phyloP scores from a whole-genome alignment of 192 early-diverging fungal species.

The Coemansia sp. region DNA sequence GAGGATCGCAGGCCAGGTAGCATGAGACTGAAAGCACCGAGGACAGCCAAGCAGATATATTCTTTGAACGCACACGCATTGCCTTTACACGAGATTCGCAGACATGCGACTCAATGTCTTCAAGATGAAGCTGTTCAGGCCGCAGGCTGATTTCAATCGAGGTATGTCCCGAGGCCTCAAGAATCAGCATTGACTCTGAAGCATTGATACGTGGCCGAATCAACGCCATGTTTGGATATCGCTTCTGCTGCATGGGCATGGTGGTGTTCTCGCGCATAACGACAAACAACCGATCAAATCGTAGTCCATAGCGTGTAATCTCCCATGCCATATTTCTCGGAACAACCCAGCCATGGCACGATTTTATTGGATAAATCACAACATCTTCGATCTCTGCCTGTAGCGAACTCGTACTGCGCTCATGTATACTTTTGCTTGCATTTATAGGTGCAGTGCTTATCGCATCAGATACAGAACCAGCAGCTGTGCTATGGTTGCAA shows the following conservation, averaged over 20 bases:
- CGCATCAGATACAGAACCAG: neutral
- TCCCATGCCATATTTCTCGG: slow-evolving; percentile 27
- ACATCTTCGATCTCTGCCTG: slow-evolving; percentile 30
- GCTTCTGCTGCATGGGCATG: slow-evolving; percentile 66
- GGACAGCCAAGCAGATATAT: slow-evolving; percentile 52
- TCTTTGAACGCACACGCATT: slow-evolving; percentile 22
- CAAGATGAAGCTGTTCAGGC: slow-evolving; percentile 21
- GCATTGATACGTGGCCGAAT: slow-evolving; percentile 56
- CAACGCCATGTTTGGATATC: slow-evolving; percentile 62
- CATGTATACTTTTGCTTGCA: neutral
- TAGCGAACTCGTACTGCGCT: neutral
- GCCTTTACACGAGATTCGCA: slow-evolving; percentile 28
- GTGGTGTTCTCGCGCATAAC: slow-evolving; percentile 45
- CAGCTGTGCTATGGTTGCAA: slow-evolving; percentile 2
- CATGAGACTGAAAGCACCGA: slow-evolving; percentile 49
- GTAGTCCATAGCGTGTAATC: slow-evolving; percentile 35
- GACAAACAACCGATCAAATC: slow-evolving; percentile 41
- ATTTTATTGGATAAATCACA: slow-evolving; percentile 76
- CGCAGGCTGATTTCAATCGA: slow-evolving; percentile 37
- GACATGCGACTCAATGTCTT: slow-evolving; percentile 24
- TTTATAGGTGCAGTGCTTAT: neutral
- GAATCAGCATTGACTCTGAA: slow-evolving; percentile 44
- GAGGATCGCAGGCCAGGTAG: slow-evolving; percentile 52
- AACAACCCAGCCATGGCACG: slow-evolving; percentile 63
- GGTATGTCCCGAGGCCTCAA: slow-evolving; percentile 38